Conservation (phyloP, 805 yeast species). For the Huiozyma naganishii region DNA sequence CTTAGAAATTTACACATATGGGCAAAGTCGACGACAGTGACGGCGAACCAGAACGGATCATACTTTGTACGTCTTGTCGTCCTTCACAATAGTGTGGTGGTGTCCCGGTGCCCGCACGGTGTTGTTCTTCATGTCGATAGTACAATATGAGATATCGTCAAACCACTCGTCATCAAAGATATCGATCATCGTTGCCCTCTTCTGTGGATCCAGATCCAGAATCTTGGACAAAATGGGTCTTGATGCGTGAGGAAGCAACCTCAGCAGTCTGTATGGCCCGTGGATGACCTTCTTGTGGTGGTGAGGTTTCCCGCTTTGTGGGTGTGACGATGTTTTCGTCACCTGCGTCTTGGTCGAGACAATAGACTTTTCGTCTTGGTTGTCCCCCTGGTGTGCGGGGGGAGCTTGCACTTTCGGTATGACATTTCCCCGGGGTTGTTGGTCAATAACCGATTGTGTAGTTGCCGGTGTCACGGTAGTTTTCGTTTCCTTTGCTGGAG, state of each 20-base stretch:
- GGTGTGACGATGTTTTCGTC: neutral
- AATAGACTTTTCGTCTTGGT: constrained; percentile 10
- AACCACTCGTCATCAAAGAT: constrained; percentile 67
- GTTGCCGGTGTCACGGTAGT: neutral
- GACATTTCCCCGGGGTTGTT: neutral
- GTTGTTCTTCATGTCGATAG: constrained; percentile 34
- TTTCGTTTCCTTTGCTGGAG: neutral
- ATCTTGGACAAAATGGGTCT: constrained; percentile 63
- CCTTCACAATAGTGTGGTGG: constrained; percentile 38
- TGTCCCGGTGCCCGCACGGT: constrained; percentile 38
- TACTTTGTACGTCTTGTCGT: constrained; percentile 36
- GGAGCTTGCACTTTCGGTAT: neutral
- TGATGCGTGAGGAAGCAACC: constrained; percentile 73
- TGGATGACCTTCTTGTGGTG: constrained; percentile 49
- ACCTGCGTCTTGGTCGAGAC: constrained; percentile 11
- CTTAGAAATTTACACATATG: neutral
- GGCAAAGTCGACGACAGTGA: no score
- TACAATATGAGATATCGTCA: constrained; percentile 48
- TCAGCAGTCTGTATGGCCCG: constrained; percentile 75
- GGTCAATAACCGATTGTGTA: no score
- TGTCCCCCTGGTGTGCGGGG: neutral
- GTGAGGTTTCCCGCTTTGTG: constrained; percentile 3
- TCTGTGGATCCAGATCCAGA: constrained; percentile 47
- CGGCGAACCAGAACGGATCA: constrained; percentile 1
- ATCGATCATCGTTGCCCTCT: constrained; percentile 58